A percentile compares a stretch with the other conserved stretches of the same genome.
phyloP scores from a whole-genome alignment of 257 asterid species.

The Petunia axillaris region DNA sequence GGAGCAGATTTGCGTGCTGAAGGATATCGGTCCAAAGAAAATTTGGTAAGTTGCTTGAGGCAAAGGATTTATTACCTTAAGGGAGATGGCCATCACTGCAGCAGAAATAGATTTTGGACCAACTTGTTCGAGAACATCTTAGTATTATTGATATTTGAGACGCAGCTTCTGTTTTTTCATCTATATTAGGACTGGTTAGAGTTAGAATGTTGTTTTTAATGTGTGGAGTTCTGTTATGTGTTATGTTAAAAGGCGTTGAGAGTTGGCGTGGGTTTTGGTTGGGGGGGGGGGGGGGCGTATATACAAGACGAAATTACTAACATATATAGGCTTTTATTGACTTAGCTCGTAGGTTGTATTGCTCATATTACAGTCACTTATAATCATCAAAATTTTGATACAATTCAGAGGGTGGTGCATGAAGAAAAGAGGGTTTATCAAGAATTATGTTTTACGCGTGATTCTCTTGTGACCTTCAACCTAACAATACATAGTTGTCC shows the following conservation, averaged over 20 bases:
- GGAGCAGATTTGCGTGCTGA: slow-evolving; percentile 85
- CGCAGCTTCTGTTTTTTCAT: background rate
- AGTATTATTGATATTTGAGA: background rate
- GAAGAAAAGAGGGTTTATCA: too few species aligned
- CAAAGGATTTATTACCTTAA: background rate
- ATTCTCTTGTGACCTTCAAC: too few species aligned
- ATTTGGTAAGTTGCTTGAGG: background rate
- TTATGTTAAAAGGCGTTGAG: background rate
- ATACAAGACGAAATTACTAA: too few species aligned
- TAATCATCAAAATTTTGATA: too few species aligned
- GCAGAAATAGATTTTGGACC: background rate
- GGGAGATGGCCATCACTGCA: background rate
- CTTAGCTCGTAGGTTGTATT: too few species aligned
- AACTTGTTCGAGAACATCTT: slow-evolving; percentile 14
- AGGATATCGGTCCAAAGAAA: slow-evolving; percentile 80
- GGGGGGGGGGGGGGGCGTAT: too few species aligned
- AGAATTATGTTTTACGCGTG: too few species aligned
- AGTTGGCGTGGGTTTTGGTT: slow-evolving; percentile 25
- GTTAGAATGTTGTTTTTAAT: background rate
- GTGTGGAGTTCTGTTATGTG: background rate
- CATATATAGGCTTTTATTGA: too few species aligned
- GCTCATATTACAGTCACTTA: too few species aligned
- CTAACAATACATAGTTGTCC: too few species aligned
- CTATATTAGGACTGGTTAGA: background rate
- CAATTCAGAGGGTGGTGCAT: too few species aligned